Percentiles rank a stretch among this genome's conserved stretches.
These are phyloP conservation scores for Penicillium soppii DNA, from an alignment of 495 filamentous ascomycete genomes.

Conservation along the genomic window DNA sequence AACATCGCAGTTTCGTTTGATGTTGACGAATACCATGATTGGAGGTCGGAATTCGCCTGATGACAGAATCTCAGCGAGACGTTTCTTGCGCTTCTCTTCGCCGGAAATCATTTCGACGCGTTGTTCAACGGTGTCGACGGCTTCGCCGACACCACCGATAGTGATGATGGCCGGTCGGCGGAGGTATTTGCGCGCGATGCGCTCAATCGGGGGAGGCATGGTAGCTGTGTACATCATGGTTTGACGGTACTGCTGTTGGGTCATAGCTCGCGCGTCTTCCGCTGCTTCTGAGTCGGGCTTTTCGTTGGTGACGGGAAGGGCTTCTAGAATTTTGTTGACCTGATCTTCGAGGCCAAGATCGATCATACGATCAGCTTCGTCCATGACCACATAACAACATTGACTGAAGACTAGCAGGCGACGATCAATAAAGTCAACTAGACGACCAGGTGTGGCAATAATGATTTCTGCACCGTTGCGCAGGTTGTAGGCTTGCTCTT, in stretches of 20 bases:
- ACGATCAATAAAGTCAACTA: conserved; percentile 95
- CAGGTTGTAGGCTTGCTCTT: conserved; percentile 90
- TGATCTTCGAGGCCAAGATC: conserved; percentile 97
- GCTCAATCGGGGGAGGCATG: conserved; percentile 91
- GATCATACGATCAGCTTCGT: conserved; percentile 99
- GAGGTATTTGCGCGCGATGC: conserved; percentile 94
- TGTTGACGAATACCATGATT: conserved; percentile 99
- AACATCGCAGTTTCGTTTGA: conserved; percentile 98
- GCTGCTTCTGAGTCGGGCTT: conserved; percentile 96
- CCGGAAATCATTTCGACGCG: conserved; percentile 89
- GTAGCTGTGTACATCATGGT: conserved; percentile 99
- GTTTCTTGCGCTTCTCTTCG: conserved; percentile 97
- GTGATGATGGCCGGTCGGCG: conserved; percentile 92
- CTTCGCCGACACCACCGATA: conserved; percentile 92
- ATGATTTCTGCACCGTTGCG: conserved; percentile 98
- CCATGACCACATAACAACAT: conserved; percentile 98
- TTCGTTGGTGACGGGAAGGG: conserved; percentile 91
- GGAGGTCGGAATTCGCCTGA: conserved; percentile 86
- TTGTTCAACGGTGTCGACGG: conserved; percentile 98
- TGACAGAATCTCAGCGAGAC: conserved; percentile 83
- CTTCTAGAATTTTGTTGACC: conserved; percentile 97
- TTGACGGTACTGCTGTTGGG: conserved; percentile 82
- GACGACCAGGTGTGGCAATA: conserved; percentile 94
- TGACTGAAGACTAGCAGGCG: conserved; percentile 88
- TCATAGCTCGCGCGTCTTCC: conserved; percentile 84